Percentiles rank a stretch among this genome's conserved stretches.
These are phyloP conservation scores for Hordeum vulgare DNA, from an alignment of 176 grass and related monocot species.

Conservation along the genomic window MorexV3_pseudomolecules_assembly NC_058520.1:466462694-466463193, in stretches of 20 bases:
- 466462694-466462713: slow-evolving; percentile 62
- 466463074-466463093: slow-evolving; percentile 84
- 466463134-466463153: slow-evolving; percentile 72
- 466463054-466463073: slow-evolving; percentile 61
- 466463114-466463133: slow-evolving; percentile 85
- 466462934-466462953: slow-evolving; percentile 72
- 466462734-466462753: slow-evolving; percentile 77
- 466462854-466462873: slow-evolving; percentile 84
- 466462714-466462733: slow-evolving; percentile 91
- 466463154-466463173: slow-evolving; percentile 91
- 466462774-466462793: slow-evolving; percentile 90
- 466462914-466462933: slow-evolving; percentile 44
- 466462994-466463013: slow-evolving; percentile 96
- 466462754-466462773: slow-evolving; percentile 76
- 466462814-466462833: slow-evolving; percentile 81
- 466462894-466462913: slow-evolving; percentile 47
- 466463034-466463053: slow-evolving; percentile 79
- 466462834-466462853: slow-evolving; percentile 96
- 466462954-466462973: slow-evolving; percentile 67
- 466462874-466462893: slow-evolving; percentile 85
- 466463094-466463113: slow-evolving; percentile 92
- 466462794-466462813: slow-evolving; percentile 71
- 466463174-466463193: slow-evolving; percentile 90
- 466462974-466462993: slow-evolving; percentile 77
- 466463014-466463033: slow-evolving; percentile 87